Percentiles rank a stretch among this genome's conserved stretches.
Conservation (phyloP, 2,329 filamentous ascomycete species). For the Claviceps sp. region DNA sequence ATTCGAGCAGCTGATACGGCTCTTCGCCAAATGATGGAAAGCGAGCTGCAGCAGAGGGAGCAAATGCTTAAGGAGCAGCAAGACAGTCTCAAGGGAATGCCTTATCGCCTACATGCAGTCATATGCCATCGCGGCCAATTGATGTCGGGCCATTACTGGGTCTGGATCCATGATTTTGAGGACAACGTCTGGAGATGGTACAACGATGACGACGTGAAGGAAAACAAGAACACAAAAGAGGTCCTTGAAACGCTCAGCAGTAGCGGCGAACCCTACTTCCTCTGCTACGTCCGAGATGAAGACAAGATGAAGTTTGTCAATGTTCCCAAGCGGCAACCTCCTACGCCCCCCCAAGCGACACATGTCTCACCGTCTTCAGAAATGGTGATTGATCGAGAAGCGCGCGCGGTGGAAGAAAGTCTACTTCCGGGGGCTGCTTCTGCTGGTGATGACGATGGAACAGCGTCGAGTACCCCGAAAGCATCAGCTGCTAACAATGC, state of each 20-base stretch:
- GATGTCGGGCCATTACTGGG: slow-evolving; percentile 83
- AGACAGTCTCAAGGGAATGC: slow-evolving; percentile 45
- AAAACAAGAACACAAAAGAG: slow-evolving; percentile 48
- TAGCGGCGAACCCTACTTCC: slow-evolving; percentile 66
- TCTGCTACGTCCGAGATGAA: slow-evolving; percentile 67
- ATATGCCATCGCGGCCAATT: slow-evolving; percentile 76
- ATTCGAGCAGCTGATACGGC: slow-evolving; percentile 13
- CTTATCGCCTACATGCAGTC: slow-evolving; percentile 78
- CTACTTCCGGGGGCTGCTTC: too few relatives aligned
- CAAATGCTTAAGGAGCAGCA: slow-evolving; percentile 14
- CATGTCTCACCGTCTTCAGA: slow-evolving; percentile 2
- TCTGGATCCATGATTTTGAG: slow-evolving; percentile 87
- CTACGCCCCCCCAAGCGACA: slow-evolving; percentile 5
- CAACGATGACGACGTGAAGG: slow-evolving; percentile 74
- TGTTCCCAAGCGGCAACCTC: slow-evolving; percentile 27
- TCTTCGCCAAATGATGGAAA: slow-evolving; percentile 31
- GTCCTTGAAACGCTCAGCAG: slow-evolving; percentile 56
- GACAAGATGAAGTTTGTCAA: slow-evolving; percentile 41
- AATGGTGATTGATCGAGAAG: slow-evolving; percentile 12
- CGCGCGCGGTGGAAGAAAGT: slow-evolving; percentile 8
- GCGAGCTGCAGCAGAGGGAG: slow-evolving; percentile 23
- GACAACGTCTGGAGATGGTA: slow-evolving; percentile 79
- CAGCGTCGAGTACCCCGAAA: not conserved
- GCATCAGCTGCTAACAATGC: not conserved
- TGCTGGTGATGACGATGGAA: not conserved